A percentile compares a stretch with the other conserved stretches of the same genome.
Conservation (phyloP, 495 filamentous ascomycete genomes). For the Collariella sp. region DNA sequence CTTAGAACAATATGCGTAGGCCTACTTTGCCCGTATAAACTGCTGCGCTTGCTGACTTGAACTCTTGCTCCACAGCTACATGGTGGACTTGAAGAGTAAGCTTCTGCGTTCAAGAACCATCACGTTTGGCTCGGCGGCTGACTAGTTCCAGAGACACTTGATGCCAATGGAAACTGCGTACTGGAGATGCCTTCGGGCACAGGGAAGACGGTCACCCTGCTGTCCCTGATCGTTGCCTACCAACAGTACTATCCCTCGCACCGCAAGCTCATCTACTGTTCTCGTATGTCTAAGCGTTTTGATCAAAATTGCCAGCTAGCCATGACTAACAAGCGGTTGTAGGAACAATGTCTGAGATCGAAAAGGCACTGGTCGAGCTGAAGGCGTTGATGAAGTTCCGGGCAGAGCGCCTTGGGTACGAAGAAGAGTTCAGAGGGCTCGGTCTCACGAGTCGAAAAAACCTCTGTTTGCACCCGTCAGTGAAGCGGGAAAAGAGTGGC, state of each 20-base stretch:
- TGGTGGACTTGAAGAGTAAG: slow-evolving; percentile 91
- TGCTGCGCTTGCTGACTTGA: background rate
- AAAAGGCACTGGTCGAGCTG: slow-evolving; percentile 90
- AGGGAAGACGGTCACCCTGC: slow-evolving; percentile 90
- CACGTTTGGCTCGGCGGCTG: background rate
- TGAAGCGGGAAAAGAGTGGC: slow-evolving; percentile 92
- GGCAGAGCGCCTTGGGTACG: slow-evolving; percentile 69
- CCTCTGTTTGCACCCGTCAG: slow-evolving; percentile 88
- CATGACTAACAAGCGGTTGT: background rate
- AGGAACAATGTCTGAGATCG: slow-evolving; percentile 84
- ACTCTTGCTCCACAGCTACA: slow-evolving; percentile 52
- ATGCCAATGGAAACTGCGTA: slow-evolving; percentile 92
- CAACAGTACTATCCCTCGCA: slow-evolving; percentile 86
- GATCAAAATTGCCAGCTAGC: background rate
- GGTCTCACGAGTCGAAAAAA: slow-evolving; percentile 96
- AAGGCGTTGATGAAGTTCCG: slow-evolving; percentile 92
- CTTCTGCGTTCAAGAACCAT: background rate
- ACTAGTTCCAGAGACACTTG: slow-evolving; percentile 58
- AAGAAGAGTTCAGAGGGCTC: slow-evolving; percentile 87
- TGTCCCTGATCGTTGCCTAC: slow-evolving; percentile 94
- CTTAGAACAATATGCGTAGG: slow-evolving; percentile 80
- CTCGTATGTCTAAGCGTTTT: slow-evolving; percentile 46
- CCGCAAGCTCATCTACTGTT: slow-evolving; percentile 96
- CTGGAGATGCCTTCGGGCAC: slow-evolving; percentile 99
- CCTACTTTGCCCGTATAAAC: background rate